Conservation (phyloP, 345 rosid genomes). For the Camelina hispida region DNA sequence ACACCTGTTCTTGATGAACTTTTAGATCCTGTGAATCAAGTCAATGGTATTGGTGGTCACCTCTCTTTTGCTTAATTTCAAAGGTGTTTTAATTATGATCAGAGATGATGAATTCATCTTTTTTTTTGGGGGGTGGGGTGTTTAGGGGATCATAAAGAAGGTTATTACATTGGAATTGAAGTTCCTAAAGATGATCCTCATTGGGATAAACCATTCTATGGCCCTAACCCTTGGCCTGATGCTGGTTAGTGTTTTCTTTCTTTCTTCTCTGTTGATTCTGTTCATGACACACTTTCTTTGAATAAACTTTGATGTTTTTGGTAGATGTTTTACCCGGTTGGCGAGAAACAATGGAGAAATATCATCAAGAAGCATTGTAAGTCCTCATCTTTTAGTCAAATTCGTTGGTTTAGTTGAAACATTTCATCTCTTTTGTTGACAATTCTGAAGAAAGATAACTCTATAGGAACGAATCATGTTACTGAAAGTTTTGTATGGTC, state of each 20-base stretch:
- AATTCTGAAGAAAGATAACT: constrained; percentile 1
- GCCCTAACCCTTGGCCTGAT: constrained; percentile 83
- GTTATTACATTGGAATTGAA: constrained; percentile 83
- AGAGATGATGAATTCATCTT: background rate
- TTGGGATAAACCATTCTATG: constrained; percentile 73
- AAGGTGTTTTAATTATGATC: background rate
- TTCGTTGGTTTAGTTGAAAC: background rate
- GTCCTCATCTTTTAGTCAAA: constrained; percentile 29
- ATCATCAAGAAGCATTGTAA: constrained; percentile 74
- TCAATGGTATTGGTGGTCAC: constrained; percentile 18
- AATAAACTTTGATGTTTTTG: background rate
- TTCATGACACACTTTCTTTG: background rate
- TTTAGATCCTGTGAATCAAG: constrained; percentile 59
- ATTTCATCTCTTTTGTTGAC: background rate
- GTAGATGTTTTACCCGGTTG: constrained; percentile 74
- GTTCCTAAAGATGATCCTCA: constrained; percentile 70
- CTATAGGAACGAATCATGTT: background rate
- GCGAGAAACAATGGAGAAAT: constrained; percentile 87
- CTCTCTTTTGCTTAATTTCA: background rate
- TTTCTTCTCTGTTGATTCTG: background rate
- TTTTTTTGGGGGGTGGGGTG: background rate
- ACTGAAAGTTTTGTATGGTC: background rate
- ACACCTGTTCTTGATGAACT: constrained; percentile 74
- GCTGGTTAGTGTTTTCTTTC: constrained; percentile 49
- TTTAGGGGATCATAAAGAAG: constrained; percentile 91